These are phyloP conservation scores for Gaertneriomyces semiglobifer DNA, from an alignment of 192 early-diverging fungal species.

Conservation along the genomic window DNA sequence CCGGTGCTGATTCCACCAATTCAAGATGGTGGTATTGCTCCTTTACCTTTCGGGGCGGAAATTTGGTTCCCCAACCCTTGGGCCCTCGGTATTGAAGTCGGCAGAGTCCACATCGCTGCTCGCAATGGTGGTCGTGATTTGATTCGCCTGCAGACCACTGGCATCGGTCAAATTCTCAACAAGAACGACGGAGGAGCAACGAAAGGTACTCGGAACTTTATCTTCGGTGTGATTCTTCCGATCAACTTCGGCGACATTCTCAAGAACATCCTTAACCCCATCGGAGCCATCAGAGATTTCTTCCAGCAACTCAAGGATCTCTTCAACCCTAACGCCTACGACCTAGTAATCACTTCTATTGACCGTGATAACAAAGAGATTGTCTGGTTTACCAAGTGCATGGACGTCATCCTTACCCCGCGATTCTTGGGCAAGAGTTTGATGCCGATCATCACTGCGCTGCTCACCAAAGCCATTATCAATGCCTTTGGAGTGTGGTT, in stretches of 20 bases:
- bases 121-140: conserved; percentile 7
- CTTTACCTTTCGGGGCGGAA: conserved; percentile 22
- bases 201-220: conserved; percentile 26
- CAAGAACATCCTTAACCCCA: conserved; percentile 16
- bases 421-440: conserved; percentile 15
- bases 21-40: conserved; percentile 16
- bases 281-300: conserved; percentile 17
- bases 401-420: conserved; percentile 16
- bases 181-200: conserved; percentile 12
- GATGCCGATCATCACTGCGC: conserved; percentile 18
- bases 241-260: conserved; percentile 6
- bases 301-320: conserved; percentile 10
- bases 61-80: conserved; percentile 17
- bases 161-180: conserved; percentile 16
- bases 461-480: conserved; percentile 12
- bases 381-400: conserved; percentile 9
- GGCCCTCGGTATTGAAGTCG: conserved; percentile 7
- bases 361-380: conserved; percentile 8
- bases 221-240: conserved; percentile 14
- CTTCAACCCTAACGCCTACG: conserved; percentile 14
- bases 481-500: conserved; percentile 9
- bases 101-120: conserved; percentile 6
- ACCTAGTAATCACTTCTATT: background rate
- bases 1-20: conserved; percentile 10
- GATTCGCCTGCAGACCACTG: conserved; percentile 21